These are phyloP conservation scores for Pinus tabuliformis DNA, from an alignment of 75 land plant genomes.

Conservation along the genomic window DNA sequence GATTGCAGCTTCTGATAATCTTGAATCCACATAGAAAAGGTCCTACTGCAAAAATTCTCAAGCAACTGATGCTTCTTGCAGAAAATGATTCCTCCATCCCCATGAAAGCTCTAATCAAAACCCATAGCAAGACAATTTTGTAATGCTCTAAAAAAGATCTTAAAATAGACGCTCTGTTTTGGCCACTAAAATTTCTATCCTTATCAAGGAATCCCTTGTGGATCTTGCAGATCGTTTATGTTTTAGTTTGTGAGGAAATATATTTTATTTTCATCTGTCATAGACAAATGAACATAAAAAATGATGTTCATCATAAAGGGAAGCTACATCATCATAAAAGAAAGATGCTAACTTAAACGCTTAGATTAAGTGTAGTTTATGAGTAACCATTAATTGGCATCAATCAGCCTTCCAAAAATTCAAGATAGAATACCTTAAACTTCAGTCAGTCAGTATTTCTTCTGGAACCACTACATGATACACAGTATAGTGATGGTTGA, in stretches of 20 bases:
- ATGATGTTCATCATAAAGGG: neutral
- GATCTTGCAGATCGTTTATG: neutral
- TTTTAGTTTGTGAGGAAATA: neutral
- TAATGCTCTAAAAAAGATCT: neutral
- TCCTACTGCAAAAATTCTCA: neutral
- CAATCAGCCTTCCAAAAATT: neutral
- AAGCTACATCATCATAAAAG: neutral
- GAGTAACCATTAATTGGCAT: neutral
- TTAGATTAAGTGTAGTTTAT: neutral
- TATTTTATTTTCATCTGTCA: neutral
- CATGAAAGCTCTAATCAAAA: neutral
- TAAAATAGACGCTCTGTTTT: neutral
- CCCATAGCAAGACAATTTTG: neutral
- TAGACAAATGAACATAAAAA: neutral
- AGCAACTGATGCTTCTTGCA: neutral
- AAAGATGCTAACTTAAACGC: neutral
- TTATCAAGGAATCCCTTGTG: neutral
- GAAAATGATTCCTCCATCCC: neutral
- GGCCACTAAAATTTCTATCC: neutral
- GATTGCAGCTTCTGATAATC: neutral
- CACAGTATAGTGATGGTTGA: conserved; percentile 97
- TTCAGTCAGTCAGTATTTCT: conserved; percentile 5
- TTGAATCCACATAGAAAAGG: neutral
- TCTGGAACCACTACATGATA: conserved; percentile 61
- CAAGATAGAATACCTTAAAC: neutral